phyloP scores from a whole-genome alignment of 2,329 filamentous ascomycete species.

The Esteya vermicola region DNA sequence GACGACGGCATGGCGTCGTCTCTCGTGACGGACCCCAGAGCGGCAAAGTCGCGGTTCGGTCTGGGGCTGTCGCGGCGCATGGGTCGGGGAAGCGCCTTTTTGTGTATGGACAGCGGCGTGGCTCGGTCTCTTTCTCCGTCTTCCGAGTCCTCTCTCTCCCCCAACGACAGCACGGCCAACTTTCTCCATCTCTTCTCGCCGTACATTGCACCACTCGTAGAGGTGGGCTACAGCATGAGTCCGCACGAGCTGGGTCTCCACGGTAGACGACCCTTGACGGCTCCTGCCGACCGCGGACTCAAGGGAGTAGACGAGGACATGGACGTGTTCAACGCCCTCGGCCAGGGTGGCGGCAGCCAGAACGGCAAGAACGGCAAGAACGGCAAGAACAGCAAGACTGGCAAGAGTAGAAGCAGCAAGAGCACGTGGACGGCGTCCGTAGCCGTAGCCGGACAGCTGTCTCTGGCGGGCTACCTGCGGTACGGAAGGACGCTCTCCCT shows the following conservation, averaged over 20 bases:
- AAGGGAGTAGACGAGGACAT: slow-evolving; percentile 22
- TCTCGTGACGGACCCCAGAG: background rate
- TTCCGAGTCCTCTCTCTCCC: no score
- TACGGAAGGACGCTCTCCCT: slow-evolving; percentile 20
- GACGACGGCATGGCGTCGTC: slow-evolving; percentile 1
- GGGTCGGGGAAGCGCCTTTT: slow-evolving; percentile 20
- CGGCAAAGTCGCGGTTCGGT: slow-evolving; percentile 7
- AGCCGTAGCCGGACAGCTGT: slow-evolving; percentile 14
- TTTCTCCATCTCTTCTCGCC: slow-evolving; percentile 6
- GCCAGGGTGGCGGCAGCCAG: no score
- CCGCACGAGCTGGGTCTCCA: slow-evolving; percentile 18
- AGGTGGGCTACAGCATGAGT: slow-evolving; percentile 24
- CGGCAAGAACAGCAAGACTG: no score
- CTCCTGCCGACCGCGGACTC: slow-evolving; percentile 19
- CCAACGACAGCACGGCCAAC: background rate
- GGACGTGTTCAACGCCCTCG: slow-evolving; percentile 9
- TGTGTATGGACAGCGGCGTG: slow-evolving; percentile 26
- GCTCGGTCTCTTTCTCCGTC: no score
- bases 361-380: no score
- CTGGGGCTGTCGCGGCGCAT: slow-evolving; percentile 12
- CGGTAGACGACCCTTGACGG: slow-evolving; percentile 17
- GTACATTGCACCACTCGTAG: slow-evolving; percentile 21
- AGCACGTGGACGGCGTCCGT: slow-evolving; percentile 27
- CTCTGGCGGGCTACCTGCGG: slow-evolving; percentile 21
- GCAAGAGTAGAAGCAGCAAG: background rate